A percentile compares a stretch with the other conserved stretches of the same genome.
Evolutionary conservation across 805 yeast species (phyloP).

Genomic region (Starmerella lactis-condensi): DNA sequence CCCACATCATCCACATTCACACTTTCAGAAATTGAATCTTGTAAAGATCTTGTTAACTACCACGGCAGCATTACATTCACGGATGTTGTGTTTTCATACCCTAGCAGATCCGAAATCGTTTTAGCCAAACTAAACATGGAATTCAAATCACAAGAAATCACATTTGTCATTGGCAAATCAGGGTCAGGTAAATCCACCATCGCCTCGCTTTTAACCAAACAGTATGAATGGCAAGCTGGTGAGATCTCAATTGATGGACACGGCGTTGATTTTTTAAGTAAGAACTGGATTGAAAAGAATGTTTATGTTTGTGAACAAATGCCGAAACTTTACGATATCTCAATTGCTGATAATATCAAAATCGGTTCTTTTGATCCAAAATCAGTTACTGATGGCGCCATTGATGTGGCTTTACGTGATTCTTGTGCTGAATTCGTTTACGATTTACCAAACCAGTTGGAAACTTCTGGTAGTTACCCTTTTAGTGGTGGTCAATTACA

Average conservation of each 20-base stretch:
- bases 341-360: constrained; percentile 44
- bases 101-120: constrained; percentile 34
- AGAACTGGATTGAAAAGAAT: constrained; percentile 38
- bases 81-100: constrained; percentile 35
- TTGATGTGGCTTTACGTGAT: constrained; percentile 34
- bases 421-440: constrained; percentile 32
- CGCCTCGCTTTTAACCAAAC: constrained; percentile 39
- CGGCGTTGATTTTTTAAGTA: constrained; percentile 28
- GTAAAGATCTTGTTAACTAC: too few species aligned
- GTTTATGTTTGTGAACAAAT: constrained; percentile 60
- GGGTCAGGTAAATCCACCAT: constrained; percentile 91
- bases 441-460: constrained; percentile 35
- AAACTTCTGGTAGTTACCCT: constrained; percentile 28
- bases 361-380: constrained; percentile 27
- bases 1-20: too few species aligned
- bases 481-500: constrained; percentile 89
- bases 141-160: constrained; percentile 30
- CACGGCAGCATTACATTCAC: constrained; percentile 9
- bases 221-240: constrained; percentile 41
- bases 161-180: constrained; percentile 66
- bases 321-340: constrained; percentile 44
- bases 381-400: constrained; percentile 16
- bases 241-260: constrained; percentile 37
- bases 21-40: too few species aligned
- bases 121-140: constrained; percentile 31